A percentile compares a stretch with the other conserved stretches of the same genome.
Evolutionary conservation across 129 eudicot genomes (phyloP).

Genomic region (Erigeron canadensis): DNA sequence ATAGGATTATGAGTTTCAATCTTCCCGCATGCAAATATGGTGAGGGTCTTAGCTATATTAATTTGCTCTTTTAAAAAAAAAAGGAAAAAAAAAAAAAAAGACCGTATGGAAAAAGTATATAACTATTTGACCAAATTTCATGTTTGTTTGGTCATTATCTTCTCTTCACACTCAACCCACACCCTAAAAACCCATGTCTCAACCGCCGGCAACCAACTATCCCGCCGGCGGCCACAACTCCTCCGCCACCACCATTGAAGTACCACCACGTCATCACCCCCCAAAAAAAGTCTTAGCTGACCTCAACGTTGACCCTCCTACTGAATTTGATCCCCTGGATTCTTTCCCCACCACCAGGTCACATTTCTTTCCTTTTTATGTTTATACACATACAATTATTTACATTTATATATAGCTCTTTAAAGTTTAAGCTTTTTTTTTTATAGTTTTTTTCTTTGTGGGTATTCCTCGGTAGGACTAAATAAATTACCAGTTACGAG

Average conservation of each 20-base stretch:
- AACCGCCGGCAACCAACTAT: slow-evolving; percentile 33
- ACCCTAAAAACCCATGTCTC: slow-evolving; percentile 39
- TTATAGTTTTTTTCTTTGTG: not conserved
- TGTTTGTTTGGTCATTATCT: slow-evolving; percentile 2
- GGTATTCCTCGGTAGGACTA: too few relatives aligned
- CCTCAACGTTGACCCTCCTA: slow-evolving; percentile 92
- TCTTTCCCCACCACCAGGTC: slow-evolving; percentile 50
- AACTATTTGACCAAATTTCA: slow-evolving; percentile 19
- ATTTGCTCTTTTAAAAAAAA: too few relatives aligned
- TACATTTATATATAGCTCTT: not conserved
- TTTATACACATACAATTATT: not conserved
- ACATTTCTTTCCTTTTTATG: not conserved
- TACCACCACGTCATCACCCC: slow-evolving; percentile 31
- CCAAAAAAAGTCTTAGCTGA: slow-evolving; percentile 64
- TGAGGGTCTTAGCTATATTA: too few relatives aligned
- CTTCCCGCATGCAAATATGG: too few relatives aligned
- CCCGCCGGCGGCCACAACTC: slow-evolving; percentile 30
- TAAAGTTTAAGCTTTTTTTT: not conserved
- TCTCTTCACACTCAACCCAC: not conserved
- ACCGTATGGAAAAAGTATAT: slow-evolving; percentile 20
- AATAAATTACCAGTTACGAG: too few relatives aligned
- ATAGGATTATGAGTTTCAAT: too few relatives aligned
- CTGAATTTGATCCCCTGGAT: slow-evolving; percentile 57
- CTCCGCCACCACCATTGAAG: slow-evolving; percentile 21
- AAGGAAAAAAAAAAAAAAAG: too few relatives aligned